phyloP scores from a whole-genome alignment of 495 filamentous ascomycete genomes.

The Trichoderma reesei region DNA sequence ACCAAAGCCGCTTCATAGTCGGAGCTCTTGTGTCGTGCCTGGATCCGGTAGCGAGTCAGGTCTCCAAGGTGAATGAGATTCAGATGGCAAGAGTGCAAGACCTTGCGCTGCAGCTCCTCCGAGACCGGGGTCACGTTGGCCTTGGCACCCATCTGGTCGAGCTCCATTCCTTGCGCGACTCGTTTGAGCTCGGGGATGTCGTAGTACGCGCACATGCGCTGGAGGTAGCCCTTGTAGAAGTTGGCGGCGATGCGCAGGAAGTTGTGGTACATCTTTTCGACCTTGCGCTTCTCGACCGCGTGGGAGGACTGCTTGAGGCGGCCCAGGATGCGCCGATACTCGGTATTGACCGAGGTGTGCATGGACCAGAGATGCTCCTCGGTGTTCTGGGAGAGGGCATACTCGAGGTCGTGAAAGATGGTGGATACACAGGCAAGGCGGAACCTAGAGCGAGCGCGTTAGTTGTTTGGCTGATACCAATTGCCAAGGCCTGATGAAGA shows the following conservation, averaged over 20 bases:
- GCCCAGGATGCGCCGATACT: slow-evolving; percentile 55
- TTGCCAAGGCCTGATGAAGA: background rate
- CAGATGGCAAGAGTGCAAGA: slow-evolving; percentile 69
- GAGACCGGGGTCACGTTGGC: slow-evolving; percentile 27
- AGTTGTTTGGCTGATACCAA: background rate
- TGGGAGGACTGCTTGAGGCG: slow-evolving; percentile 40
- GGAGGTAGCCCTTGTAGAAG: slow-evolving; percentile 80
- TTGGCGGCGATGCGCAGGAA: slow-evolving; percentile 80
- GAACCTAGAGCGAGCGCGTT: slow-evolving; percentile 42
- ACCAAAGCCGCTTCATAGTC: slow-evolving; percentile 73
- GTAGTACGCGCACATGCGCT: slow-evolving; percentile 63
- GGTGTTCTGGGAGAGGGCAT: slow-evolving; percentile 49
- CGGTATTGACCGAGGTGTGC: slow-evolving; percentile 64
- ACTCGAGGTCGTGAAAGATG: slow-evolving; percentile 64
- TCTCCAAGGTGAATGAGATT: slow-evolving; percentile 83
- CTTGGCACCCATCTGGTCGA: slow-evolving; percentile 16
- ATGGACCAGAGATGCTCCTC: slow-evolving; percentile 70
- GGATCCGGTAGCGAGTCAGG: slow-evolving; percentile 70
- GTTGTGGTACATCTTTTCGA: slow-evolving; percentile 65
- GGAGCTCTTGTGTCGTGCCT: slow-evolving; percentile 46
- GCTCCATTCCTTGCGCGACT: slow-evolving; percentile 54
- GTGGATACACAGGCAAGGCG: slow-evolving; percentile 59
- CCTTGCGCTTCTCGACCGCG: slow-evolving; percentile 67
- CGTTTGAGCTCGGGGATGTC: slow-evolving; percentile 63
- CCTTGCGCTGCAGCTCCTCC: slow-evolving; percentile 41